Percentiles rank a stretch among this genome's conserved stretches.
phyloP scores from a whole-genome alignment of 1,139 yeast species.

The Hanseniaspora gamundiae region DNA sequence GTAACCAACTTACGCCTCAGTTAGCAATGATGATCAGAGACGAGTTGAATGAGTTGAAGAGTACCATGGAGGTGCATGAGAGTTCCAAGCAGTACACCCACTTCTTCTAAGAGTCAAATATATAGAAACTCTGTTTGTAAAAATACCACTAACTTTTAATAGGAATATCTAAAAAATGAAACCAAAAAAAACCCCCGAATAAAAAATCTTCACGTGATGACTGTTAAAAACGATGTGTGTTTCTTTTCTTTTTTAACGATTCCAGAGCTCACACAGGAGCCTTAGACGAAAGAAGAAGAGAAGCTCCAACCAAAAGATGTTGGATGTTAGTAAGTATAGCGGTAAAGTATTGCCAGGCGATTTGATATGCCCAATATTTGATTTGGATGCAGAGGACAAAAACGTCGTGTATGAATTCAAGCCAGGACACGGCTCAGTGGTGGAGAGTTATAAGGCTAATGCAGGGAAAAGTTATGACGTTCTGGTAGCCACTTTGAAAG shows the following conservation, averaged over 20 bases:
- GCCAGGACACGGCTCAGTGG: slow-evolving; percentile 37
- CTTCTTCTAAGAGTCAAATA: slow-evolving; percentile 37
- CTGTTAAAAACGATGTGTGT: too few species aligned
- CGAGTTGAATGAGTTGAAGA: slow-evolving; percentile 68
- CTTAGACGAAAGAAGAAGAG: too few species aligned
- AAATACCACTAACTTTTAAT: background rate
- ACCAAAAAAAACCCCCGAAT: too few species aligned
- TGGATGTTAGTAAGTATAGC: slow-evolving; percentile 20
- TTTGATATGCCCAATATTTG: slow-evolving; percentile 36
- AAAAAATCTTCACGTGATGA: too few species aligned
- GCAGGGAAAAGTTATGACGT: slow-evolving; percentile 24
- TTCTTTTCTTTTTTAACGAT: too few species aligned
- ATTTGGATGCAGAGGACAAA: slow-evolving; percentile 17
- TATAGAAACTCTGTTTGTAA: background rate
- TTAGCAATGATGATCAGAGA: slow-evolving; percentile 81
- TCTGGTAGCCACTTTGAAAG: slow-evolving; percentile 56
- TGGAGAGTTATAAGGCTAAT: slow-evolving; percentile 18
- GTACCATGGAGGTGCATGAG: slow-evolving; percentile 72
- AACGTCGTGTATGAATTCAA: slow-evolving; percentile 28
- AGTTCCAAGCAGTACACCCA: slow-evolving; percentile 74
- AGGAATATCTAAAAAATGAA: too few species aligned
- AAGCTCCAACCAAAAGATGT: background rate
- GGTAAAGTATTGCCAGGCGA: slow-evolving; percentile 69
- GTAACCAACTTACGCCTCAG: slow-evolving; percentile 81
- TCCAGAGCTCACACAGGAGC: too few species aligned